Base-by-base conservation (phyloP, 345 rosid species). In the Eutrema heterophyllum region DNA sequence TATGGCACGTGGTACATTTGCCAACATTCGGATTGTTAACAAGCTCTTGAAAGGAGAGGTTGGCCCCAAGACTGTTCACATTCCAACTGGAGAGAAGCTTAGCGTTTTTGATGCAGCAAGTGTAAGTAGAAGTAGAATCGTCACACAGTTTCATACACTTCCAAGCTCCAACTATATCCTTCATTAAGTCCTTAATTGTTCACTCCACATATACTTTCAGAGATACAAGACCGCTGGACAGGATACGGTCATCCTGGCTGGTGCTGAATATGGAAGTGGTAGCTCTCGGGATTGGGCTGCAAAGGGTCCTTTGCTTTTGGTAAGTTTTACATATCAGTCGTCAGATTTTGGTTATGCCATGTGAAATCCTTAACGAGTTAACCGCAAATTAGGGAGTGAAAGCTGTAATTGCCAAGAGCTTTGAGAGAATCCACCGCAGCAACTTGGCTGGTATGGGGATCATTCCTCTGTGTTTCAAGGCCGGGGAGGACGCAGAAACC, bases 261-360 rank as follows among this genome's bases (percentile, higher is more conserved):
- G 97, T 61, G 88, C 89, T 0, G 98, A 93, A 70, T 90, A 88
- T 64, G 97, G 97, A 78, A 90, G 90, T 72, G 88, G 96, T 68
- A 93, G 96, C 80, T 93, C 98, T 76, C 81, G 93, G 58, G 93
- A 90, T 73, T 87, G 97, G 93, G 98, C 95, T 78, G 97, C 97
- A 49, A 93, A 93, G 84, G 98, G 97, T 70, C 97, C 92, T 15
- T 82, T 84, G 89, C 76, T 87, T 64, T 70, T 87, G 86, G 97
- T 88, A 67, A 72, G 83, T 65, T 43, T 21, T 7, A 57, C 45
- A 74, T 0, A 29, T 4, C 10, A 9, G 16, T 9, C 24, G 4
- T 56, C 61, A 56, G 71, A 39, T 55, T 29, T 40, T 49, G 27
- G 58, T 71, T 16, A 26, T 70, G 41, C 38, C 51, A 2, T 16